Conservation (phyloP, 192 early-diverging fungal genomes). For the Backusella sp. region DNA sequence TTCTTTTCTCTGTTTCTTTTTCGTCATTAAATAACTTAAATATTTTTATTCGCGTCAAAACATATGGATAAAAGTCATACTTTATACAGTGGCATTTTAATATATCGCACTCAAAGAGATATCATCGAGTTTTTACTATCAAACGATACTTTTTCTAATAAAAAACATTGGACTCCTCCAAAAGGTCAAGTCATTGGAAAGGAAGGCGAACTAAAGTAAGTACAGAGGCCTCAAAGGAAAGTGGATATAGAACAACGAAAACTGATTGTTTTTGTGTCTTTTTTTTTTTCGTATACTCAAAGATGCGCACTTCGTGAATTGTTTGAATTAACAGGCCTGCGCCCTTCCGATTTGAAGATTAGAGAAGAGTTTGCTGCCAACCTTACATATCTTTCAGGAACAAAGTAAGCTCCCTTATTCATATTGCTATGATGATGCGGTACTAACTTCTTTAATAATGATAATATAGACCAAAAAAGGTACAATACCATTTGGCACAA, state of each 20-base stretch:
- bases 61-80: conserved; percentile 52
- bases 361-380: conserved; percentile 74
- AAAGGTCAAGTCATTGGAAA: conserved; percentile 75
- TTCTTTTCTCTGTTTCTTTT: neutral
- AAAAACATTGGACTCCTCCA: conserved; percentile 81
- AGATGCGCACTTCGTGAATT: conserved; percentile 82
- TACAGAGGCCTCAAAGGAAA: neutral
- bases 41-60: conserved; percentile 6
- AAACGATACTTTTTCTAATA: conserved; percentile 78
- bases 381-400: conserved; percentile 80
- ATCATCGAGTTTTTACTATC: conserved; percentile 78
- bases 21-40: neutral
- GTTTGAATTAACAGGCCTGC: conserved; percentile 70
- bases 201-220: conserved; percentile 84
- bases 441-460: neutral
- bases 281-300: conserved; percentile 3
- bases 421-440: neutral
- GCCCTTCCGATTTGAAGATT: conserved; percentile 64
- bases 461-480: conserved; percentile 66
- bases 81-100: conserved; percentile 60
- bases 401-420: conserved; percentile 41
- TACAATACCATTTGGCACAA: conserved; percentile 79
- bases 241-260: neutral
- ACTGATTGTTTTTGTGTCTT: neutral
- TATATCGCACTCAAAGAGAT: conserved; percentile 66